phyloP scores from a whole-genome alignment of 2,329 filamentous ascomycete species.

The Rhynchosporium secalis region DNA sequence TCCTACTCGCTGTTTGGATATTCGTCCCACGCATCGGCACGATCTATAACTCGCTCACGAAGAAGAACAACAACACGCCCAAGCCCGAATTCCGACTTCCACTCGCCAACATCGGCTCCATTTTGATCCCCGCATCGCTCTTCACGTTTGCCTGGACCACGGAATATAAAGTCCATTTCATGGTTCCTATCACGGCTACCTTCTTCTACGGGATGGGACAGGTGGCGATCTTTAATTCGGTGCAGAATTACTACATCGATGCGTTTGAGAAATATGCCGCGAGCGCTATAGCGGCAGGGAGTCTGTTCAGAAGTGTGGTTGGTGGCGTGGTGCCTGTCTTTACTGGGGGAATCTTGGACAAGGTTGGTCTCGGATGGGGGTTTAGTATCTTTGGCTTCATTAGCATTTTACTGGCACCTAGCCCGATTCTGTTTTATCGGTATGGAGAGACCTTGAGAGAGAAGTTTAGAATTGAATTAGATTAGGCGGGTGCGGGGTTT shows the following conservation, averaged over 20 bases:
- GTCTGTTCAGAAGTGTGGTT: conserved; percentile 48
- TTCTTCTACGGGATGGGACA: conserved; percentile 51
- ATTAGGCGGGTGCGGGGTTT: background rate
- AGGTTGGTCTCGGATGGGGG: conserved; percentile 50
- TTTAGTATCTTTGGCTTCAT: conserved; percentile 51
- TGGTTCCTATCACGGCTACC: conserved; percentile 54
- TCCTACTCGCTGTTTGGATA: conserved; percentile 42
- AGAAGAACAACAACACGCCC: conserved; percentile 44
- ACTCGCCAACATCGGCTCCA: conserved; percentile 50
- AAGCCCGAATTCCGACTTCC: conserved; percentile 43
- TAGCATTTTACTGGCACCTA: conserved; percentile 47
- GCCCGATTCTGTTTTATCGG: conserved; percentile 50
- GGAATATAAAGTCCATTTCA: conserved; percentile 55
- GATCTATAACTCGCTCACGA: conserved; percentile 47
- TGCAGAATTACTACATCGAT: conserved; percentile 57
- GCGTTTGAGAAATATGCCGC: conserved; percentile 52
- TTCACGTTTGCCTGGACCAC: conserved; percentile 63
- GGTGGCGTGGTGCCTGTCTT: conserved; percentile 50
- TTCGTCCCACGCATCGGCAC: conserved; percentile 45
- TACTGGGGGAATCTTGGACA: conserved; percentile 46
- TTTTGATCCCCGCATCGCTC: conserved; percentile 55
- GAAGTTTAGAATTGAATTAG: conserved; percentile 44
- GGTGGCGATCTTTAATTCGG: conserved; percentile 53
- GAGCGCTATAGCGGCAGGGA: conserved; percentile 50
- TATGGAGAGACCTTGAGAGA: conserved; percentile 49